Percentiles rank a stretch among this genome's conserved stretches.
Evolutionary conservation across 768 basidiomycete genomes (phyloP).

Genomic region (Termitomyces eurrhizus): DNA sequence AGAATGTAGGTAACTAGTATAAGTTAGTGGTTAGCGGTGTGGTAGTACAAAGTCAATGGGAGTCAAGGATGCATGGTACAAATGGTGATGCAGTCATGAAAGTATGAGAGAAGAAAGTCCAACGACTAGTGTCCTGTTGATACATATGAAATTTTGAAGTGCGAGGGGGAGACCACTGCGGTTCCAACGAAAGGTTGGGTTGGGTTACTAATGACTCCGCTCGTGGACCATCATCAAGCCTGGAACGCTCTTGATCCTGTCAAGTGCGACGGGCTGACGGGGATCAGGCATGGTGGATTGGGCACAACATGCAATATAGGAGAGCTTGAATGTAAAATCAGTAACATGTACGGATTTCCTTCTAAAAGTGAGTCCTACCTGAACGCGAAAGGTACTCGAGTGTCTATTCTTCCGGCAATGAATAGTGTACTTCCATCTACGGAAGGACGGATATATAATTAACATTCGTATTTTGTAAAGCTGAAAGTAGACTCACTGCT

Average conservation of each 20-base stretch:
- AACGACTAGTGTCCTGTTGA: not conserved
- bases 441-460: constrained; percentile 7
- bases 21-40: not conserved
- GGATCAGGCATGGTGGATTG: constrained; percentile 52
- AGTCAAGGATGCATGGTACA: not conserved
- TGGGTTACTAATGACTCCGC: constrained; percentile 27
- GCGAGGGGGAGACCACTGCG: not conserved
- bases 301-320: constrained; percentile 58
- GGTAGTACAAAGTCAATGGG: not conserved
- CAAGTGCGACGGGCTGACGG: constrained; percentile 56
- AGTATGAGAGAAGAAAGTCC: not conserved
- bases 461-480: not conserved
- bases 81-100: not conserved
- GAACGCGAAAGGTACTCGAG: constrained; percentile 47
- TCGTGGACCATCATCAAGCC: constrained; percentile 73
- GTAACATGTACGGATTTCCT: not conserved
- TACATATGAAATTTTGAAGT: not conserved
- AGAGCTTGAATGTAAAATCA: constrained; percentile 39
- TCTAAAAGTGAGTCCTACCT: constrained; percentile 36
- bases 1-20: not conserved
- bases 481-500: constrained; percentile 47
- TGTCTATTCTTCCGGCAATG: constrained; percentile 45
- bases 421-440: constrained; percentile 65
- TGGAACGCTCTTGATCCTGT: constrained; percentile 56
- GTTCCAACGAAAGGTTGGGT: not conserved